Base-by-base conservation (phyloP, 495 filamentous ascomycete genomes). In the Penicillium roqueforti region DNA sequence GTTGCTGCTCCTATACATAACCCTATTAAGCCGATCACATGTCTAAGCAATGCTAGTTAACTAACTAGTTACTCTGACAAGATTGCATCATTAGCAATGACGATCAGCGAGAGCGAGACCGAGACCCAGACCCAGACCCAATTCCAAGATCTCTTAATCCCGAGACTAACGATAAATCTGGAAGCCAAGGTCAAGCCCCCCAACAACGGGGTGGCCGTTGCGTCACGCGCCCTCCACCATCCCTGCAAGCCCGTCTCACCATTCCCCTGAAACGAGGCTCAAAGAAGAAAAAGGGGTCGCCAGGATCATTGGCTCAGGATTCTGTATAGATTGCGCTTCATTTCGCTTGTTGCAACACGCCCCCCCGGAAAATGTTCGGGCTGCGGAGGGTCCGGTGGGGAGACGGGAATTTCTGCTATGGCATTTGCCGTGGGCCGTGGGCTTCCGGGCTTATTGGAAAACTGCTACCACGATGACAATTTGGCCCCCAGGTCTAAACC, bases 341-440 rank as follows among this genome's bases (percentile, higher is more conserved):
- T 36, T n/a, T 36, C 5, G 42, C 45, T n/a, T 34, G 31, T 31
- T n/a, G 13, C 14, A 18, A 47, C 22, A 37, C 22, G 25, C 8
- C 1, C 8, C 8, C 1, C 8, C 11, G 16, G 44, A 10, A 45
- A 45, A 19, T 25, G 25, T 4, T 45, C 23, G 22, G 42, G 9
- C 22, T 25, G 22, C 4, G 22, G 42, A 28, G 42, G 25, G 41
- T 28, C 23, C 11, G 13, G 23, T 26, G 23, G 22, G 19, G 8
- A 20, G 10, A 22, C 20, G 18, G 22, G 42, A 46, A 59, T 36
- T 36, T 55, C 40, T 51, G 47, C 34, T 13, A 52, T 59, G 52
- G 54, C 43, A 55, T 40, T 47, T 55, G 52, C 52, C 47, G 57
- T 42, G 26, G 34, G 47, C 47, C n/a, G n/a, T n/a, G n/a, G n/a